Conservation (phyloP, 345 rosid species). For the Turnera subulata region DNA sequence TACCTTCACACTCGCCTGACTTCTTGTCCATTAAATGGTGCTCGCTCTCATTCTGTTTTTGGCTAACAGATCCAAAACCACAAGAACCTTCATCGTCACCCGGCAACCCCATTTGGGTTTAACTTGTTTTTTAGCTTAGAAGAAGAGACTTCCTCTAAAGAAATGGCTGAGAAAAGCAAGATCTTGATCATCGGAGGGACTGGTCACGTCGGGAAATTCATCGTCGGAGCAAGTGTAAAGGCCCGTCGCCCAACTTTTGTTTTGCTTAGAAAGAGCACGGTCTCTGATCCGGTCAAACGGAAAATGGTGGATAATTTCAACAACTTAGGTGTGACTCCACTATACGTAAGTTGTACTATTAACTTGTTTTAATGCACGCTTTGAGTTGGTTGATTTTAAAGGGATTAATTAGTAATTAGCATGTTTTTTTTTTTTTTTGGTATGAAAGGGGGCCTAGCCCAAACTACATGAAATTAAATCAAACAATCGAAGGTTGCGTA, state of each 20-base stretch:
- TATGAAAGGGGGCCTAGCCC: too few relatives aligned
- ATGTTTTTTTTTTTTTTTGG: too few relatives aligned
- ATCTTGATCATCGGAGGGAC: conserved; percentile 68
- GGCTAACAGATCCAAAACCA: background rate
- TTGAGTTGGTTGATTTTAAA: too few relatives aligned
- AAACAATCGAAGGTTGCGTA: too few relatives aligned
- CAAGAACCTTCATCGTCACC: background rate
- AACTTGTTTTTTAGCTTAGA: background rate
- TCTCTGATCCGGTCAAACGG: conserved; percentile 53
- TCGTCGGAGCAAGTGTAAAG: conserved; percentile 54
- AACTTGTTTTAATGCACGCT: too few relatives aligned
- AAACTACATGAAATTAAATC: too few relatives aligned
- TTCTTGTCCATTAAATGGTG: conserved; percentile 9
- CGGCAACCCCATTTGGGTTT: background rate
- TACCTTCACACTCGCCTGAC: background rate
- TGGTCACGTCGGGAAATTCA: conserved; percentile 68
- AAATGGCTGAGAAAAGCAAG: conserved; percentile 66
- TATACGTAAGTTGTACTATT: conserved; percentile 53
- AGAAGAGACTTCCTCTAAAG: too few relatives aligned
- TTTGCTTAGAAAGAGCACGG: conserved; percentile 48
- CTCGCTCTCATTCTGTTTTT: too few relatives aligned
- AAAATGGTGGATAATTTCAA: conserved; percentile 46
- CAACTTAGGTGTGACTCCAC: conserved; percentile 50
- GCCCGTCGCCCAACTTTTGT: conserved; percentile 60
- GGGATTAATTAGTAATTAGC: too few relatives aligned